These are phyloP conservation scores for Lactarius vividus DNA, from an alignment of 768 basidiomycete species.

Conservation along the genomic window DNA sequence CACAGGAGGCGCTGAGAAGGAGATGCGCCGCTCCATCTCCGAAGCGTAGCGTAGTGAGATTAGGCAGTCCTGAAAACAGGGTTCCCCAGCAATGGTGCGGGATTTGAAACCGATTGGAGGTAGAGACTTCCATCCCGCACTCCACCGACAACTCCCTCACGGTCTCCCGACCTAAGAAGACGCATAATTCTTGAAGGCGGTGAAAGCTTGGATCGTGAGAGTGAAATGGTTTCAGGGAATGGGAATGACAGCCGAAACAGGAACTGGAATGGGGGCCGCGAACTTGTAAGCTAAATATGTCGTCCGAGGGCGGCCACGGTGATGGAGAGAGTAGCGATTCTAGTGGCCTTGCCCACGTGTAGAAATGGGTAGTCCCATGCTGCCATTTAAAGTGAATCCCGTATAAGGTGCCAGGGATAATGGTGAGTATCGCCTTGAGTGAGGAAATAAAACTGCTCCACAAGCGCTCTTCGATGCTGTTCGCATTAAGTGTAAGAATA, in stretches of 20 bases:
- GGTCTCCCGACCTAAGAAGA: constrained; percentile 8
- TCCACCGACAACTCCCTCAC: constrained; percentile 8
- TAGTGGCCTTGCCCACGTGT: constrained; percentile 1
- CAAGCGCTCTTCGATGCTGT: background rate
- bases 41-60: constrained; percentile 4
- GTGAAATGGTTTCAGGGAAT: background rate
- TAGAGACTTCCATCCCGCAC: background rate
- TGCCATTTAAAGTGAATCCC: constrained; percentile 8
- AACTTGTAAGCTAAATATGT: constrained; percentile 7
- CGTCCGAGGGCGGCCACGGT: constrained; percentile 10
- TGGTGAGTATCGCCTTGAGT: background rate
- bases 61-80: constrained; percentile 6
- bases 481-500: background rate
- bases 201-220: constrained; percentile 3
- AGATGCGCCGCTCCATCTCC: constrained; percentile 9
- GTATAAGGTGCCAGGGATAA: background rate
- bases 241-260: background rate
- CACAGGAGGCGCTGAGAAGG: constrained; percentile 13
- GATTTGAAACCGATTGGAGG: background rate
- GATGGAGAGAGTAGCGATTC: background rate
- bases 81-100: constrained; percentile 7
- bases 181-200: constrained; percentile 13
- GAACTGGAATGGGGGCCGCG: background rate
- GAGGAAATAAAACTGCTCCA: constrained; percentile 5
- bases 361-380: background rate